phyloP scores from a whole-genome alignment of 1,284 basidiomycete species.

The Trichosporon inkin region DNA sequence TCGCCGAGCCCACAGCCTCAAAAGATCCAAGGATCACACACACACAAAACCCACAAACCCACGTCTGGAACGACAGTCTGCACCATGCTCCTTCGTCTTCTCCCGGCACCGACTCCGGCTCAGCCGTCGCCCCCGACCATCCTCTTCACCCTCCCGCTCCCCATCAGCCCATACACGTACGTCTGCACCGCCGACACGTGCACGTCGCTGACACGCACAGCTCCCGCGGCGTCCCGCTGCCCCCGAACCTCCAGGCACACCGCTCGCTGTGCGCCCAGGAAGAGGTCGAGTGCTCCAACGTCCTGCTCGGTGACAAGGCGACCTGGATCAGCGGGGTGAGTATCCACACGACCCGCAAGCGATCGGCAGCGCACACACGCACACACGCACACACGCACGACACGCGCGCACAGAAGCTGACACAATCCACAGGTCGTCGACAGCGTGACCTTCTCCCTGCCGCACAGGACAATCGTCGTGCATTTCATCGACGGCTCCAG shows the following conservation, averaged over 20 bases:
- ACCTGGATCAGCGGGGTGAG: conserved; percentile 48
- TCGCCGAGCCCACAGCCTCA: too few species aligned
- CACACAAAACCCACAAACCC: background rate
- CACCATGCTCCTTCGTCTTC: conserved; percentile 65
- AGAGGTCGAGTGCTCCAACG: conserved; percentile 48
- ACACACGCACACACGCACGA: background rate
- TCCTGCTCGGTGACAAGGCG: conserved; percentile 49
- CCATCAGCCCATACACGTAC: conserved; percentile 55
- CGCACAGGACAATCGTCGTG: conserved; percentile 36
- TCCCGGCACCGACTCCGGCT: conserved; percentile 54
- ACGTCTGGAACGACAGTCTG: background rate
- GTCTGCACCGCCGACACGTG: conserved; percentile 16
- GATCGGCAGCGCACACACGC: background rate
- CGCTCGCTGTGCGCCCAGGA: conserved; percentile 45
- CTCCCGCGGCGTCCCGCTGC: conserved; percentile 44
- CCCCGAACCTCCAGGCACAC: conserved; percentile 48
- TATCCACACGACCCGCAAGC: background rate
- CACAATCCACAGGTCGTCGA: conserved; percentile 34
- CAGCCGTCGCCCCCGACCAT: conserved; percentile 61
- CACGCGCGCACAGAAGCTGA: background rate
- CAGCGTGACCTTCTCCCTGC: conserved; percentile 49
- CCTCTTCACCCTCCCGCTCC: conserved; percentile 65
- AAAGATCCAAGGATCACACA: background rate
- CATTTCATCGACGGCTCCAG: conserved; percentile 45
- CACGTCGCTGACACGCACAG: conserved; percentile 16